These are phyloP conservation scores for Aspergillus bombycis DNA, from an alignment of 2,329 filamentous ascomycete genomes.

Conservation along the genomic window DNA sequence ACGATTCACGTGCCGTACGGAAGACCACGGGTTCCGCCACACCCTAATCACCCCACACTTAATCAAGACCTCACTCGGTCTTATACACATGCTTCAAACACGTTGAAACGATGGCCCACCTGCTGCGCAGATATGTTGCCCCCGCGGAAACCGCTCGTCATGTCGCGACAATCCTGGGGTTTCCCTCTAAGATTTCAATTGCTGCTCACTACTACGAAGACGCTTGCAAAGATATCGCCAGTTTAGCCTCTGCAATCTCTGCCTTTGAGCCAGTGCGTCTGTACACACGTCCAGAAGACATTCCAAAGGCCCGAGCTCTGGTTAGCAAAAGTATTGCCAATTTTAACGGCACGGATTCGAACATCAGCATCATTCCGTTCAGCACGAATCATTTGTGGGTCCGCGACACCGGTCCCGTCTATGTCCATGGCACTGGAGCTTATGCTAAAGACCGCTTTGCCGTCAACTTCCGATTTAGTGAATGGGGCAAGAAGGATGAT, in stretches of 20 bases:
- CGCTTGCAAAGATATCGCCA: conserved; percentile 30
- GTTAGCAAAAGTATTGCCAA: conserved; percentile 8
- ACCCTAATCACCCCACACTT: not conserved
- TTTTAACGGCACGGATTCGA: conserved; percentile 12
- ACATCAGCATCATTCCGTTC: conserved; percentile 20
- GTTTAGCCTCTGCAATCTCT: conserved; percentile 31
- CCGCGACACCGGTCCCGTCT: conserved; percentile 24
- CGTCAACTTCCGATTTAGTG: conserved; percentile 23
- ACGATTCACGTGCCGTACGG: not conserved
- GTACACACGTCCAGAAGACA: conserved; percentile 30
- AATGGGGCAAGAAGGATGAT: conserved; percentile 25
- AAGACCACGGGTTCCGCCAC: not conserved
- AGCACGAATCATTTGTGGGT: conserved; percentile 25
- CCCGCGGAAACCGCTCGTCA: conserved; percentile 29
- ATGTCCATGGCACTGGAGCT: conserved; percentile 17
- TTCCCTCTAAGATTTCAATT: conserved; percentile 28
- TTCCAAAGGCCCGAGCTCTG: conserved; percentile 17
- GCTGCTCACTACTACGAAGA: conserved; percentile 23
- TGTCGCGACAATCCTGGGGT: conserved; percentile 31
- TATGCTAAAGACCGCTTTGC: conserved; percentile 13
- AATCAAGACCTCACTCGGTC: not conserved
- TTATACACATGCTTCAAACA: not conserved
- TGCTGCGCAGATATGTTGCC: conserved; percentile 17
- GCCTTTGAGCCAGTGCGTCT: conserved; percentile 37
- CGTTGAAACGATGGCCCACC: not conserved